Evolutionary conservation across 805 yeast genomes (phyloP), one percentile per base, ranked within the genome.

Genomic region (Wickerhamiella siamensis): DNA sequence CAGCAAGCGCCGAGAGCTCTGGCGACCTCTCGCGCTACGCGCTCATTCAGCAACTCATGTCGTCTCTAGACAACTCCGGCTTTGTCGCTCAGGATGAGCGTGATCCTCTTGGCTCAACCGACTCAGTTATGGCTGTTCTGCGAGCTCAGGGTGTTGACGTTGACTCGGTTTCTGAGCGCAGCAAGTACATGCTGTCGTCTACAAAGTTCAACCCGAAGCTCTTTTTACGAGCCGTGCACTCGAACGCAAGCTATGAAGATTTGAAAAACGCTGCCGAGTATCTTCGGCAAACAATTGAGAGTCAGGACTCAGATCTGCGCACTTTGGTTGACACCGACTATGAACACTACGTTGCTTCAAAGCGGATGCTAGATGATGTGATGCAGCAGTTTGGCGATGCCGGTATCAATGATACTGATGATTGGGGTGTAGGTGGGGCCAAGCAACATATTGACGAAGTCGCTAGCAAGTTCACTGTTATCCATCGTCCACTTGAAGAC

Each of bases 321-420:
- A 51, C 55, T 14, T 56, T 77, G 33, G 74, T 79, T 14, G 74
- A 74, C 48, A 59, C 66, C 12, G 82, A 80, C 52, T 78, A 75
- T 49, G 70, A 73, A 41, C 67, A 70, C 49, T 79, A 78, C 47
- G 82, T 81, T 26, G 71, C 70, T 47, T 68, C 77, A 21, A 81
- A 81, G 52, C 71, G 78, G 19, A 64, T 73, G 3, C 59, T 81
- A 31, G 87, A 80, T 52, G 67, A 68, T 21, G 75, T 79, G 3
- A 70, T 75, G 46, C 62, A 58, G 17, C 76, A 73, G 47, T 61
- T 15, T 8, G 17, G 32, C 15, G 31, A 14, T 16, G 8, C 27
- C 18, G 68, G 67, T 9, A 51, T 59, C 38, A 51, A 50, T 27
- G 50, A 46, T 16, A 44, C 48, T 4, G 46, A 60, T 17, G 58